These are phyloP conservation scores for Colletotrichum australisinense DNA, from an alignment of 2,329 filamentous ascomycete species.

Conservation along the genomic window DNA sequence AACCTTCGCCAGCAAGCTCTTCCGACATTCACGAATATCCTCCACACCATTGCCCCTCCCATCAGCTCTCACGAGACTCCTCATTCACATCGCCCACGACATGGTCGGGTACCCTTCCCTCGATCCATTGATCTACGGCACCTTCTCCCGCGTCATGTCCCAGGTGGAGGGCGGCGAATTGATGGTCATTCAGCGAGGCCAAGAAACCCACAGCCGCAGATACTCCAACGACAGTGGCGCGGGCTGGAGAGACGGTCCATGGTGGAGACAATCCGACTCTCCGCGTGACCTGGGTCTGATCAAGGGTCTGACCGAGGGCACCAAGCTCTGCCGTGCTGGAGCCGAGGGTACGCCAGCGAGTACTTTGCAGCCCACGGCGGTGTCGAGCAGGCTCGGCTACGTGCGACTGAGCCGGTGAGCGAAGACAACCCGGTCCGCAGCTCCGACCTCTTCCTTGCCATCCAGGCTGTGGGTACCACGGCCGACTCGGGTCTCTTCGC, in stretches of 20 bases:
- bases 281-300: conserved; percentile 84
- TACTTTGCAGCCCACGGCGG: conserved; percentile 85
- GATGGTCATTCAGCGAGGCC: conserved; percentile 91
- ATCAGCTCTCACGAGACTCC: conserved; percentile 97
- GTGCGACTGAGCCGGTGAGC: conserved; percentile 81
- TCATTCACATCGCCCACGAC: conserved; percentile 98
- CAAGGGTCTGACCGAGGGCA: conserved; percentile 84
- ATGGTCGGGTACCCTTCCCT: conserved; percentile 93
- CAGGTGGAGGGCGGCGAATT: conserved; percentile 98
- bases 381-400: conserved; percentile 81
- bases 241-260: conserved; percentile 94
- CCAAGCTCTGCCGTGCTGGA: conserved; percentile 88
- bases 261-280: conserved; percentile 83
- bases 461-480: conserved; percentile 83
- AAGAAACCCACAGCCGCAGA: conserved; percentile 80
- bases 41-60: conserved; percentile 94
- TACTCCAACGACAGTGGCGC: conserved; percentile 68
- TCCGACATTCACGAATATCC: conserved; percentile 93
- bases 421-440: conserved; percentile 91
- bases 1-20: conserved; percentile 88
- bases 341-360: conserved; percentile 89
- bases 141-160: conserved; percentile 97
- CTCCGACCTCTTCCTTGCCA: conserved; percentile 94
- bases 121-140: conserved; percentile 89
- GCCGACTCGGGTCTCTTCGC: conserved; percentile 76